Percentiles rank a stretch among this genome's conserved stretches.
phyloP scores from a whole-genome alignment of 2,329 filamentous ascomycete genomes.

The Penicillium psychrosexuale region DNA sequence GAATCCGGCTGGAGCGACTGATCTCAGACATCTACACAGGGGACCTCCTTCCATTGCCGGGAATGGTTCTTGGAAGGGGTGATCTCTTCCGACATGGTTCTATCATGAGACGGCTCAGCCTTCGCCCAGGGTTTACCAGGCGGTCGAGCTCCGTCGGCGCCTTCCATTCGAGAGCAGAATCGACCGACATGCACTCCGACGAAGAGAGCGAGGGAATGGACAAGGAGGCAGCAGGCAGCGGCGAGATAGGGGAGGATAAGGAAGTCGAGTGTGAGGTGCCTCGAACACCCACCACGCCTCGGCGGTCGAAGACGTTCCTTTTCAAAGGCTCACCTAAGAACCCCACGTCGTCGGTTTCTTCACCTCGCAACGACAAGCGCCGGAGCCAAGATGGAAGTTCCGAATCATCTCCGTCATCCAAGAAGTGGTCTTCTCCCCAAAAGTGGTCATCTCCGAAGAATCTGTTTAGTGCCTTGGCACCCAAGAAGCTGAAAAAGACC shows the following conservation, averaged over 20 bases:
- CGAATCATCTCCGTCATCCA: conserved; percentile 15
- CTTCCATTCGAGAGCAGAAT: conserved; percentile 14
- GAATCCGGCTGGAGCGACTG: conserved; percentile 70
- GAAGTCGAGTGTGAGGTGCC: conserved; percentile 13
- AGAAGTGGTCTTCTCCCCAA: conserved; percentile 21
- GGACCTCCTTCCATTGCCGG: conserved; percentile 75
- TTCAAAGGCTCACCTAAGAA: conserved; percentile 13
- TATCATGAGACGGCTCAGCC: conserved; percentile 83
- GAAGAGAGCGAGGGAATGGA: conserved; percentile 13
- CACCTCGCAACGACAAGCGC: conserved; percentile 16
- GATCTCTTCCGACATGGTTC: conserved; percentile 73
- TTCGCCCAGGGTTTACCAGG: conserved; percentile 71
- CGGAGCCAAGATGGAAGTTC: conserved; percentile 12
- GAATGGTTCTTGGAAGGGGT: conserved; percentile 65
- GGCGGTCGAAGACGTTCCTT: conserved; percentile 16
- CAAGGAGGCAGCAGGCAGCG: conserved; percentile 9
- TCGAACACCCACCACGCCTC: conserved; percentile 11
- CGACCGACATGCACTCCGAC: conserved; percentile 6
- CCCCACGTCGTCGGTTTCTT: conserved; percentile 5
- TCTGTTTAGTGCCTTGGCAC: conserved; percentile 18
- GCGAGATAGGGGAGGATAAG: conserved; percentile 13
- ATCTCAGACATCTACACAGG: conserved; percentile 81
- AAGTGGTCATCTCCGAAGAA: conserved; percentile 20
- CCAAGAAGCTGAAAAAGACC: conserved; percentile 14
- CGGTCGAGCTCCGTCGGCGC: conserved; percentile 59